Conservation (phyloP, 2,329 filamentous ascomycete genomes). For the Colletotrichum falcatum region DNA sequence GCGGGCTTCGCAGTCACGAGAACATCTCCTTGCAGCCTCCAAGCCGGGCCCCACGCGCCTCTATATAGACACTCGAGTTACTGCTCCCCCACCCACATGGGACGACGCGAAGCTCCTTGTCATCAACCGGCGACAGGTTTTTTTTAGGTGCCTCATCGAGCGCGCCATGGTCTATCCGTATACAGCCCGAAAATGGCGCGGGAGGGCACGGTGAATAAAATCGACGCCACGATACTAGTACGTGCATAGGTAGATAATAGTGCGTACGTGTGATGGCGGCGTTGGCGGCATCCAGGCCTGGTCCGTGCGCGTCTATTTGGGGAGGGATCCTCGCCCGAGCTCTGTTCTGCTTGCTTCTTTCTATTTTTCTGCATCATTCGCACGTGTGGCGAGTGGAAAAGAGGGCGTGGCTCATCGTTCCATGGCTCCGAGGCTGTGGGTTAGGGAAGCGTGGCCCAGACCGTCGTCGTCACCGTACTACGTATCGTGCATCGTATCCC, state of each 20-base stretch:
- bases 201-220: slow-evolving; percentile 2
- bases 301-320: slow-evolving; percentile 31
- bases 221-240: not conserved
- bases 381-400: not conserved
- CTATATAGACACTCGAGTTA: too few species aligned
- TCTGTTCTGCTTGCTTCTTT: too few species aligned
- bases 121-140: not conserved
- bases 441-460: not conserved
- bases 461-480: not conserved
- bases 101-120: slow-evolving; percentile 5
- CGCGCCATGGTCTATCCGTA: too few species aligned
- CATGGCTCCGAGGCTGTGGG: too few species aligned
- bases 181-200: not conserved
- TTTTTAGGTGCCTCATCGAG: not conserved
- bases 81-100: not conserved
- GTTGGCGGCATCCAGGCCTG: not conserved
- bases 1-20: not conserved
- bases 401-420: not conserved
- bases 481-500: too few species aligned
- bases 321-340: not conserved
- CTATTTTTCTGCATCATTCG: too few species aligned
- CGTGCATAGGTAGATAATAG: not conserved
- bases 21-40: too few species aligned
- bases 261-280: not conserved
- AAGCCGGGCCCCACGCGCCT: too few species aligned